phyloP scores from a whole-genome alignment of 768 basidiomycete species.

The Leccinum subgranulosum region DNA sequence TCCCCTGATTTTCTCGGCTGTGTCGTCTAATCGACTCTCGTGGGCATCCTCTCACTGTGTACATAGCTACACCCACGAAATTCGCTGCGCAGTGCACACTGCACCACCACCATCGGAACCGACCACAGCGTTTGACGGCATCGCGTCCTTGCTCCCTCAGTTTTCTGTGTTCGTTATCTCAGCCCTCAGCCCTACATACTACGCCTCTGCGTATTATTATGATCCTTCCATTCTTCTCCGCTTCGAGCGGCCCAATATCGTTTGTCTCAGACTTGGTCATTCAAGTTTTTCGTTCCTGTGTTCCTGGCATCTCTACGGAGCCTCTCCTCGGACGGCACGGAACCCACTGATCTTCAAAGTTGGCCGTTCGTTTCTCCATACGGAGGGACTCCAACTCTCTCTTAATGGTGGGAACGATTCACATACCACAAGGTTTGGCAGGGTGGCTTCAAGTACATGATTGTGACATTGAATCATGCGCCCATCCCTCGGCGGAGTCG shows the following conservation, averaged over 20 bases:
- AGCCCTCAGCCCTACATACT: conserved; percentile 8
- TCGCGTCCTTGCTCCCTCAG: not conserved
- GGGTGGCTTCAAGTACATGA: not conserved
- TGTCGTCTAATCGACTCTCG: not conserved
- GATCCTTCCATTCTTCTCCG: conserved; percentile 8
- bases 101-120: not conserved
- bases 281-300: not conserved
- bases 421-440: conserved; percentile 1
- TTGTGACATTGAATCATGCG: not conserved
- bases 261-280: not conserved
- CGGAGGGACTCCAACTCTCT: not conserved
- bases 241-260: not conserved
- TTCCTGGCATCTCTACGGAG: not conserved
- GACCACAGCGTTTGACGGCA: conserved; percentile 2
- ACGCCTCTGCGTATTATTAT: not conserved
- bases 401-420: conserved; percentile 6
- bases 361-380: not conserved
- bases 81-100: not conserved
- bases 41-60: not conserved
- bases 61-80: not conserved
- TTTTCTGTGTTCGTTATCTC: not conserved
- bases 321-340: not conserved
- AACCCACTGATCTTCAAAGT: not conserved
- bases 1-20: conserved; percentile 4
- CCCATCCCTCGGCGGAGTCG: not conserved